These are phyloP conservation scores for Alternaria longipes DNA, from an alignment of 2,329 filamentous ascomycete genomes.

Conservation along the genomic window DNA sequence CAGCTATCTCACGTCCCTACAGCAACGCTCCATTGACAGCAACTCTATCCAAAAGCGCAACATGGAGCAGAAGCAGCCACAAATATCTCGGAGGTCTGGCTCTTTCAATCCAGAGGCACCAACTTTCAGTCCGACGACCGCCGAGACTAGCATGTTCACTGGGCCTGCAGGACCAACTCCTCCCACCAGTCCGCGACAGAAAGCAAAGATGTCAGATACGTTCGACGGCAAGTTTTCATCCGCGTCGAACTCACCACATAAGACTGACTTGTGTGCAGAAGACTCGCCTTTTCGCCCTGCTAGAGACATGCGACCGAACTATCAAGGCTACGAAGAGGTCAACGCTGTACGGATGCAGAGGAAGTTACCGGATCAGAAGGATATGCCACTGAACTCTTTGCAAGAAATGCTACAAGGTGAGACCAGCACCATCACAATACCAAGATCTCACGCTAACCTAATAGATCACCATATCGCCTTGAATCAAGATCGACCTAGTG, in stretches of 20 bases:
- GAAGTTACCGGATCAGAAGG: neutral
- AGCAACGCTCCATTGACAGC: neutral
- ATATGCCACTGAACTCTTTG: conserved; percentile 3
- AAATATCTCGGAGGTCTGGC: neutral
- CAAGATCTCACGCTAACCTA: neutral
- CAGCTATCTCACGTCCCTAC: neutral
- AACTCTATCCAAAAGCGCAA: neutral
- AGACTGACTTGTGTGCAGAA: conserved; percentile 9
- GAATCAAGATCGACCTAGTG: neutral
- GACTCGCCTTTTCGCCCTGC: conserved; percentile 13
- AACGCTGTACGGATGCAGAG: neutral
- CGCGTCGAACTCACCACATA: too few species aligned
- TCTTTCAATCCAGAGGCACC: conserved; percentile 28
- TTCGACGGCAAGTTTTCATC: conserved; percentile 1
- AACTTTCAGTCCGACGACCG: conserved; percentile 17
- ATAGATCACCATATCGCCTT: conserved; percentile 5
- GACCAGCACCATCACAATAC: neutral
- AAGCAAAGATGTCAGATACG: neutral
- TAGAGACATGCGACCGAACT: conserved; percentile 6
- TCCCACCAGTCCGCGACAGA: neutral
- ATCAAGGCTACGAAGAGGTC: neutral
- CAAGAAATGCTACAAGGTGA: conserved; percentile 10
- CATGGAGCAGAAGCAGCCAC: conserved; percentile 4
- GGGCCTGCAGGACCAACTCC: neutral
- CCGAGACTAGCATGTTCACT: neutral